Base-by-base conservation (phyloP, 2,329 filamentous ascomycete genomes). In the Cytospora mali region DNA sequence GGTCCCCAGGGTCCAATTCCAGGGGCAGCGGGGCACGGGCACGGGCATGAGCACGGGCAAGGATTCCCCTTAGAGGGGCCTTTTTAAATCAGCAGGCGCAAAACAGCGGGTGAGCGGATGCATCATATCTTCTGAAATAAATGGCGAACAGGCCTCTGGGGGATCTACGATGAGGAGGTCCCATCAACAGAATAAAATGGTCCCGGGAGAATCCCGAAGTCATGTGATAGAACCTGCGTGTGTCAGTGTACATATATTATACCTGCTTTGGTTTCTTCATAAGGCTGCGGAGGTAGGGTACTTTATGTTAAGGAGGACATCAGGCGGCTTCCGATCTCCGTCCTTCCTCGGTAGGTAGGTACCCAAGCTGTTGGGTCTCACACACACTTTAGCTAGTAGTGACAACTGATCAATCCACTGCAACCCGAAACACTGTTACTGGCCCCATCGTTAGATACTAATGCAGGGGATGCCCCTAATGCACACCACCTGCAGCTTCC, bases 401-500 rank as follows among this genome's bases (percentile, higher is more conserved):
- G 10, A n/a, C 42, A n/a, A 46, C 42, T 46, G 42, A 23, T 46
- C 5, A 46, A 46, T 46, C n/a, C 42, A 23, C 42, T 23, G n/a
- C 42, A 23, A 46, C 23, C 42, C 42, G 42, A 46, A 46, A 46
- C 42, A 46, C 7, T 23, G 9, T 23, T 18, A 46, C 14, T 11
- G 18, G 42, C 11, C 13, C n/a, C n/a, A 11, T 23, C 11, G 21
- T 10, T n/a, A 23, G 10, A 9, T 46, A 23, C 42, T 46, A 46
- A 46, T 46, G 42, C 42, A 46, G 35, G 42, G 42, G 42, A 46
- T 21, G 42, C 42, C 42, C 42, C 42, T 46, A 46, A 46, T 46
- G 42, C 42, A 42, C 39, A 46, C n/a, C 42, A 21, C n/a, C 42
- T 9, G n/a, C 42, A 23, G n/a, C n/a, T 46, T 46, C 42, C 42